Percentiles rank a stretch among this genome's conserved stretches.
Evolutionary conservation across 495 filamentous ascomycete genomes (phyloP).

Genomic region (Durotheca rogersii): DNA sequence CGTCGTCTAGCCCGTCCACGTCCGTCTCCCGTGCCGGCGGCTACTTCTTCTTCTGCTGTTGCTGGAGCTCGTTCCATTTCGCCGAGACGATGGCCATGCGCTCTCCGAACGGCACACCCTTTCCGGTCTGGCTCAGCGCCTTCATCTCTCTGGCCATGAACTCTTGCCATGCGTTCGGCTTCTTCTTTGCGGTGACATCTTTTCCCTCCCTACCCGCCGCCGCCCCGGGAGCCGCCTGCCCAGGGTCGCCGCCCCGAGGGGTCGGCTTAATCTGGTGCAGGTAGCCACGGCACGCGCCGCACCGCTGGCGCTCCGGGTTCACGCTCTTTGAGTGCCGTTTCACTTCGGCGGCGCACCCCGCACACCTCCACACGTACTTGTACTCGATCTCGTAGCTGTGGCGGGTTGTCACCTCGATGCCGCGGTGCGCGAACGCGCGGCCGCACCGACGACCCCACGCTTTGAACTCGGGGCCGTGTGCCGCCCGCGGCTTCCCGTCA

Average conservation of each 20-base stretch:
- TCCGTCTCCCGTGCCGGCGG: slow-evolving; percentile 6
- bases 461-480: slow-evolving; percentile 86
- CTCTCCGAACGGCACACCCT: slow-evolving; percentile 54
- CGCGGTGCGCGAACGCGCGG: slow-evolving; percentile 46
- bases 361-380: slow-evolving; percentile 86
- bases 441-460: slow-evolving; percentile 53
- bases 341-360: slow-evolving; percentile 63
- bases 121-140: slow-evolving; percentile 51
- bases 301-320: slow-evolving; percentile 62
- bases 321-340: slow-evolving; percentile 84
- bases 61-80: slow-evolving; percentile 14
- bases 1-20: slow-evolving; percentile 3
- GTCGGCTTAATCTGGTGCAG: slow-evolving; percentile 79
- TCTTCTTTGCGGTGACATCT: slow-evolving; percentile 12
- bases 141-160: slow-evolving; percentile 61
- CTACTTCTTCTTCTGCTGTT: slow-evolving; percentile 9
- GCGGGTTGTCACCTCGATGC: slow-evolving; percentile 77
- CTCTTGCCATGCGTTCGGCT: slow-evolving; percentile 59
- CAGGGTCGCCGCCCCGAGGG: slow-evolving; percentile 51
- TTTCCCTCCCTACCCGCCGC: slow-evolving; percentile 20
- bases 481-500: slow-evolving; percentile 61
- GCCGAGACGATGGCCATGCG: slow-evolving; percentile 59
- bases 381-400: slow-evolving; percentile 85
- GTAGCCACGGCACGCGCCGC: slow-evolving; percentile 65
- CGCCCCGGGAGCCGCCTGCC: neutral